phyloP scores from a whole-genome alignment of 2,329 filamentous ascomycete species.

The Aureobasidium mangrovei region DNA sequence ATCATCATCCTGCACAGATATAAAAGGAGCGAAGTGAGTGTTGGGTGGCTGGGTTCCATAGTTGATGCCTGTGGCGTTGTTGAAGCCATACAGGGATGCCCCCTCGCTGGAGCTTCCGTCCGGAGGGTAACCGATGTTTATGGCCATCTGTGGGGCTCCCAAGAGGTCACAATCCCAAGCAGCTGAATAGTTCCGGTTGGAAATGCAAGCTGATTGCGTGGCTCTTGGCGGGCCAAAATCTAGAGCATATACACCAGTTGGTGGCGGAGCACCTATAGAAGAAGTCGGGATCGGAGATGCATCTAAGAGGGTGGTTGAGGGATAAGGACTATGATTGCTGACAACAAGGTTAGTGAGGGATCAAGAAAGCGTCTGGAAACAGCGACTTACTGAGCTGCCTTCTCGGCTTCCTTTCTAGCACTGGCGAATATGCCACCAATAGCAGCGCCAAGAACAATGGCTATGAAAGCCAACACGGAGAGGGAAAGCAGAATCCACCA shows the following conservation, averaged over 20 bases:
- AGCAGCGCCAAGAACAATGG: conserved; percentile 26
- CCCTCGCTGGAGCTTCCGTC: conserved; percentile 19
- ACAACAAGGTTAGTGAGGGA: background rate
- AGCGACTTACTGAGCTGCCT: conserved; percentile 5
- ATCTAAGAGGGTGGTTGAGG: conserved; percentile 27
- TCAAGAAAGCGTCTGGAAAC: no score
- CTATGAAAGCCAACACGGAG: conserved; percentile 25
- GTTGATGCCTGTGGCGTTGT: conserved; percentile 29
- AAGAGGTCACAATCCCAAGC: conserved; percentile 56
- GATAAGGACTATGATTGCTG: background rate
- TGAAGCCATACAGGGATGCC: conserved; percentile 25
- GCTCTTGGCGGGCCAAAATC: conserved; percentile 43
- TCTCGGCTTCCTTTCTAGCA: conserved; percentile 15
- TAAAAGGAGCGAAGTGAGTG: conserved; percentile 34
- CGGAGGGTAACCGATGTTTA: conserved; percentile 21
- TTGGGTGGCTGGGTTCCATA: conserved; percentile 55
- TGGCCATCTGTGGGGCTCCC: conserved; percentile 22
- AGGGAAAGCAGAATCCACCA: conserved; percentile 26
- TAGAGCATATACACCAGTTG: conserved; percentile 49
- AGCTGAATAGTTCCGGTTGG: conserved; percentile 44
- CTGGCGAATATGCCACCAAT: conserved; percentile 28
- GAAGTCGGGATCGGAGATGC: conserved; percentile 46
- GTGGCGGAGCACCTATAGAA: conserved; percentile 43
- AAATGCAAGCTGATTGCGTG: conserved; percentile 49
- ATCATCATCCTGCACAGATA: conserved; percentile 50